Base-by-base conservation (phyloP, 495 filamentous ascomycete species). In the Chaetomium tenue region DNA sequence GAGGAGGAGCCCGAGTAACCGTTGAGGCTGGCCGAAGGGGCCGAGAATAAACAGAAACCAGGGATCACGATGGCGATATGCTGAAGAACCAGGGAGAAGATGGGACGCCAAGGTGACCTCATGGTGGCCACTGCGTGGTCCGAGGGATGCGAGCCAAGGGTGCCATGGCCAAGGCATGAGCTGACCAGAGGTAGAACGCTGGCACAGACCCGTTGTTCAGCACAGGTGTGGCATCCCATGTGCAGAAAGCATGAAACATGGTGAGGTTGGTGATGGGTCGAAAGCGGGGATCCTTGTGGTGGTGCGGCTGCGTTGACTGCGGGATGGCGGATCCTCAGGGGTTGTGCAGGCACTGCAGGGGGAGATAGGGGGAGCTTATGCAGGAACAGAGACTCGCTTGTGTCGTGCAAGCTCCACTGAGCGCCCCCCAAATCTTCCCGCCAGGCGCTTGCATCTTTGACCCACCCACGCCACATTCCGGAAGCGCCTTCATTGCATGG, bases 361-460 rank as follows among this genome's bases (percentile, higher is more conserved):
- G 58, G 42, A 28, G 44, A 42, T 20, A 33, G 44, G 64, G 65
- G 54, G 20, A 26, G 54, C 46, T 60, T 20, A 63, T 63, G 60
- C 65, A 63, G 55, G 60, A 25, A 60, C 65, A 63, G 30, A 48
- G 54, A 23, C 58, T 66, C 63, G 63, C 64, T 66, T 66, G 64
- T 20, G 44, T 52, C 59, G 25, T 20, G 23, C 6, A 12, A 12
- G 53, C 56, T 47, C 63, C 63, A 54, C 56, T 2, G 48, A 60
- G 44, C 42, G 30, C 64, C 59, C 33, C 51, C 59, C 58, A 66
- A 66, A 61, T 64, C 47, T 64, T 52, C 42, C 51, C 40, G 26
- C 16, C 26, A 2, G 54, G 54, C 54, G 54, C 54, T n/a, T 42
- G 53, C 28, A n/a, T 37, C 50, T 7, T 26, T 8, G 33, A 54